Evolutionary conservation across 1,284 basidiomycete genomes (phyloP).

Genomic region (Rhodotorula sp.): DNA sequence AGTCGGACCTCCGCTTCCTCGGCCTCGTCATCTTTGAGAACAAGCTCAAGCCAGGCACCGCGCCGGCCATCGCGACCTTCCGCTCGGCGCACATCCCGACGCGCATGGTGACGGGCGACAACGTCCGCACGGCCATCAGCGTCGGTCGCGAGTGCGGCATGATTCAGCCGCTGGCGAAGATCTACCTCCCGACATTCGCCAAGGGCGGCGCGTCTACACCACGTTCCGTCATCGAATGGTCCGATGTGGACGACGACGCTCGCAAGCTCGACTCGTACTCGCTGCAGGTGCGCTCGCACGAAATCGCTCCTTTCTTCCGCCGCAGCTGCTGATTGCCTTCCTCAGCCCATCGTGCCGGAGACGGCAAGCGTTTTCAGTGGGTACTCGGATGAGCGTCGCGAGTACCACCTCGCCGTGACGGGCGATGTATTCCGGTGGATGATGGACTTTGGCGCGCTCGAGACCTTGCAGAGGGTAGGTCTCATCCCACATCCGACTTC

Average conservation of each 20-base stretch:
- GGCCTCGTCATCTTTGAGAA: slow-evolving; percentile 99
- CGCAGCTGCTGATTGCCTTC: neutral
- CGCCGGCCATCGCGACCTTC: slow-evolving; percentile 86
- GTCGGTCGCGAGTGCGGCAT: slow-evolving; percentile 94
- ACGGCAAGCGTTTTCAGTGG: slow-evolving; percentile 36
- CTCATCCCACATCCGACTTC: too few relatives aligned
- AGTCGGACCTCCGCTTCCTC: slow-evolving; percentile 85
- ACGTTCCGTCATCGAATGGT: slow-evolving; percentile 79
- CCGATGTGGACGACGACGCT: slow-evolving; percentile 81
- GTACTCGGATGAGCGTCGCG: slow-evolving; percentile 57
- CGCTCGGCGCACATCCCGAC: slow-evolving; percentile 88
- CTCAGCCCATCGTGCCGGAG: slow-evolving; percentile 62
- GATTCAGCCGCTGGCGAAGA: slow-evolving; percentile 82
- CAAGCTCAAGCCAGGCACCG: slow-evolving; percentile 91
- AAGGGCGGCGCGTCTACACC: slow-evolving; percentile 65
- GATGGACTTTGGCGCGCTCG: slow-evolving; percentile 89
- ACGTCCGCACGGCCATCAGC: slow-evolving; percentile 92
- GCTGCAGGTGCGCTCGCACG: slow-evolving; percentile 59
- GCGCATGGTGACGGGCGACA: slow-evolving; percentile 98
- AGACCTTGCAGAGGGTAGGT: slow-evolving; percentile 85
- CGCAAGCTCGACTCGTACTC: slow-evolving; percentile 87
- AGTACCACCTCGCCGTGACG: slow-evolving; percentile 89
- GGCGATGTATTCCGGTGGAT: slow-evolving; percentile 99
- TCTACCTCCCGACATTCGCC: slow-evolving; percentile 84
- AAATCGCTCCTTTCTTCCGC: neutral